Conservation (phyloP, 1,284 basidiomycete species). For the Vanrija sp. region DNA sequence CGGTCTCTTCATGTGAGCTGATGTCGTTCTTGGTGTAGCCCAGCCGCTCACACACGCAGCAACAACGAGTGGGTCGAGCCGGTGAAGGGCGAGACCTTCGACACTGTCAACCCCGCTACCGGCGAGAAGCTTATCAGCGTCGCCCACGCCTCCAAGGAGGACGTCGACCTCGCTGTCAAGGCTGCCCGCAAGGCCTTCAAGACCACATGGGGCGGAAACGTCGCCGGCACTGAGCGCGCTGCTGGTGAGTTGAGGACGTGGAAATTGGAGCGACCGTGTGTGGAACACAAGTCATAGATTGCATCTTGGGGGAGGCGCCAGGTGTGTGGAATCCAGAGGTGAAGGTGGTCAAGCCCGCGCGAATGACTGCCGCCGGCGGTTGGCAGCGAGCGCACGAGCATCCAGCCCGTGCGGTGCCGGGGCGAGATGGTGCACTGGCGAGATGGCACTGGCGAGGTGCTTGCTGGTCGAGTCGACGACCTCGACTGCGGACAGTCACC, state of each 20-base stretch:
- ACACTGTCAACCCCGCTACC: conserved; percentile 55
- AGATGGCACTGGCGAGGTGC: no score
- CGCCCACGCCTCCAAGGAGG: conserved; percentile 50
- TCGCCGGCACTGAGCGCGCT: conserved; percentile 74
- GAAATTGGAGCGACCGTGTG: neutral
- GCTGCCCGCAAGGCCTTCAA: conserved; percentile 78
- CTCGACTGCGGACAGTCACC: no score
- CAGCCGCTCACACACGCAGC: conserved; percentile 16
- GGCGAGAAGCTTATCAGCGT: conserved; percentile 45
- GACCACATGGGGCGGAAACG: conserved; percentile 84
- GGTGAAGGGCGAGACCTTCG: conserved; percentile 26
- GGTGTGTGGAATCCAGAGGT: neutral
- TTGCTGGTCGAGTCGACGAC: no score
- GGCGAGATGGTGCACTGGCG: no score
- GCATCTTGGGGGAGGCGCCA: neutral
- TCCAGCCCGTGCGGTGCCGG: no score
- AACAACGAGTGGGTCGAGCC: conserved; percentile 37
- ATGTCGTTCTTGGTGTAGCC: no score
- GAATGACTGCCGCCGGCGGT: no score
- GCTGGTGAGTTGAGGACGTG: conserved; percentile 39
- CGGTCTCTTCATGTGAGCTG: conserved; percentile 70
- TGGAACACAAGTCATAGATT: neutral
- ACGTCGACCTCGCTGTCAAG: conserved; percentile 76
- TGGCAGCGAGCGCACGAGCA: no score
- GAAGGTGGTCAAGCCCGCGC: no score